These are phyloP conservation scores for Talaromyces adpressus DNA, from an alignment of 495 filamentous ascomycete genomes.

Conservation along the genomic window DNA sequence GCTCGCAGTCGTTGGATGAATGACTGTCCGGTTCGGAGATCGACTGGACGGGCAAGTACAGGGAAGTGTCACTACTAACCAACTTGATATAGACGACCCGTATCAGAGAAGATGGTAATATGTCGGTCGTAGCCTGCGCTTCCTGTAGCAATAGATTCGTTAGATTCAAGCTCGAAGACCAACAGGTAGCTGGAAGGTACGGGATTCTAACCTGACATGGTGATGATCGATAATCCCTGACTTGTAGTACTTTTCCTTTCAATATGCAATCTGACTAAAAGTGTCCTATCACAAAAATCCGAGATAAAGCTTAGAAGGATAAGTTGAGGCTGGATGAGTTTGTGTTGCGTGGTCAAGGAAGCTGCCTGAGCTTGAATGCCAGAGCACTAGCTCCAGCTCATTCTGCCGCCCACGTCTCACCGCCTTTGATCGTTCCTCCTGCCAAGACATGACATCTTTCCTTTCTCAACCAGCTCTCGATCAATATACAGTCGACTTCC, in stretches of 20 bases:
- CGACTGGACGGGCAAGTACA: neutral
- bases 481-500: too few species aligned
- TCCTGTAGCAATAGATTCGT: constrained; percentile 47
- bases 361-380: constrained; percentile 27
- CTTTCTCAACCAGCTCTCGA: too few species aligned
- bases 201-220: constrained; percentile 35
- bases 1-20: neutral
- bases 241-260: constrained; percentile 5
- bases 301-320: neutral
- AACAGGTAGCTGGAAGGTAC: constrained; percentile 6
- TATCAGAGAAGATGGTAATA: constrained; percentile 99
- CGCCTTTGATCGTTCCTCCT: neutral
- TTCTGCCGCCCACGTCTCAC: constrained; percentile 20
- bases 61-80: constrained; percentile 55
- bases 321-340: constrained; percentile 1
- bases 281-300: neutral
- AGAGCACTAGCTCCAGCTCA: constrained; percentile 27
- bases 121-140: constrained; percentile 96
- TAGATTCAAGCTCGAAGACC: constrained; percentile 20
- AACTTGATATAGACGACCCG: constrained; percentile 97
- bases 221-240: constrained; percentile 16
- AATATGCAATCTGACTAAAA: neutral
- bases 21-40: neutral
- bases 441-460: neutral
- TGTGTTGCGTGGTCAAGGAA: constrained; percentile 28